Evolutionary conservation across 2,329 filamentous ascomycete genomes (phyloP).

Genomic region (Hymenoscyphus linearis): DNA sequence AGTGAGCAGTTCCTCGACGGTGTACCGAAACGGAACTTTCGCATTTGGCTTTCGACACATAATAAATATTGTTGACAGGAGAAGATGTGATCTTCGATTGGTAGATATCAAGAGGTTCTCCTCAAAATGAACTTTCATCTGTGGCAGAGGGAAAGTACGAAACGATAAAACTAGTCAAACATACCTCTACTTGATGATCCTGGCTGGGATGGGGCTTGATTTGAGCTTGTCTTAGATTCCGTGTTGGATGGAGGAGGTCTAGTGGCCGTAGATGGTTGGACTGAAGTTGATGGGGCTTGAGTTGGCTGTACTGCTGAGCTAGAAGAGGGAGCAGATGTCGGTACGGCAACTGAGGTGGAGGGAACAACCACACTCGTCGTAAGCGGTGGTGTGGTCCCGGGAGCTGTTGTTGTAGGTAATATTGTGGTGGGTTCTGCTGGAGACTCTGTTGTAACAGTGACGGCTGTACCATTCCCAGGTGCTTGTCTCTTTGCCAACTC

Average conservation of each 20-base stretch:
- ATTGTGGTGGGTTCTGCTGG: background rate
- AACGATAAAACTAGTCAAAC: background rate
- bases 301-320: background rate
- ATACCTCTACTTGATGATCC: conserved; percentile 2
- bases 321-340: background rate
- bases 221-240: background rate
- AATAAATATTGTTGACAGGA: background rate
- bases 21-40: background rate
- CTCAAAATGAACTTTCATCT: background rate
- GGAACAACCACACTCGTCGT: background rate
- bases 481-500: conserved; percentile 59
- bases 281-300: background rate
- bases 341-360: background rate
- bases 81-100: background rate
- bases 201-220: background rate
- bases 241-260: background rate
- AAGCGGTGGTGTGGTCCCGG: background rate
- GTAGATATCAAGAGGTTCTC: background rate
- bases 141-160: background rate
- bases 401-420: background rate
- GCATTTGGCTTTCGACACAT: background rate
- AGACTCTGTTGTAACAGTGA: background rate
- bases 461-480: conserved; percentile 20
- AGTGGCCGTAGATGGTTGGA: background rate
- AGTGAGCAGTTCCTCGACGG: background rate